phyloP scores from a whole-genome alignment of 208 protist species.

The Acanthamoeba lenticulata region DNA sequence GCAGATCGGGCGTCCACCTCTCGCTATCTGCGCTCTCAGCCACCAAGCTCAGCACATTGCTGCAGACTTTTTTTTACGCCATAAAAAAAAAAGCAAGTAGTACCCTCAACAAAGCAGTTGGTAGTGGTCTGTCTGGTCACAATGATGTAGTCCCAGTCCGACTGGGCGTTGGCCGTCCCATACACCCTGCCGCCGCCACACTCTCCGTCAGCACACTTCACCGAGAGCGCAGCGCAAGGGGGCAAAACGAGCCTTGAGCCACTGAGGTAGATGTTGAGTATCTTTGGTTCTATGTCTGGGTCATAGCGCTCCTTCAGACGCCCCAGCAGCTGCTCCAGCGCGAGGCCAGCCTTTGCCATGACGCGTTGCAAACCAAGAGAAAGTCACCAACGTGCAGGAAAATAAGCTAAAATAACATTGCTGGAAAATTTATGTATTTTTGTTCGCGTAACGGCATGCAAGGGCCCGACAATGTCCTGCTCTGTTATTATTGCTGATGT shows the following conservation, averaged over 20 bases:
- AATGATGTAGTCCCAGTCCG: slow-evolving; percentile 64
- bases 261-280: slow-evolving; percentile 59
- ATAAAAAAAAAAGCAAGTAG: too few species aligned
- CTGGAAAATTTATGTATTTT: too few species aligned
- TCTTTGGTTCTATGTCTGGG: slow-evolving; percentile 41
- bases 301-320: slow-evolving; percentile 51
- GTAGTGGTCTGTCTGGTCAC: slow-evolving; percentile 19
- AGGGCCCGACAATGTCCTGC: too few species aligned
- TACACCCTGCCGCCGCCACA: background rate
- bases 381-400: too few species aligned
- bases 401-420: too few species aligned
- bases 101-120: slow-evolving; percentile 9
- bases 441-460: too few species aligned
- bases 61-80: too few species aligned
- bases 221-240: too few species aligned
- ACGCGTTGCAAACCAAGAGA: too few species aligned
- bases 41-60: background rate
- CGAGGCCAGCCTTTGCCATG: background rate
- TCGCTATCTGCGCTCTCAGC: background rate
- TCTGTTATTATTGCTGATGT: too few species aligned
- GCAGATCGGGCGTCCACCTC: slow-evolving; percentile 38
- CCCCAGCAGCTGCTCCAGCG: background rate
- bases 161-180: slow-evolving; percentile 15
- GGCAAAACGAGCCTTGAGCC: slow-evolving; percentile 1
- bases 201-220: background rate